Conservation (phyloP, 2,329 filamentous ascomycete genomes). For the Aspergillus ochraceoroseus region DNA sequence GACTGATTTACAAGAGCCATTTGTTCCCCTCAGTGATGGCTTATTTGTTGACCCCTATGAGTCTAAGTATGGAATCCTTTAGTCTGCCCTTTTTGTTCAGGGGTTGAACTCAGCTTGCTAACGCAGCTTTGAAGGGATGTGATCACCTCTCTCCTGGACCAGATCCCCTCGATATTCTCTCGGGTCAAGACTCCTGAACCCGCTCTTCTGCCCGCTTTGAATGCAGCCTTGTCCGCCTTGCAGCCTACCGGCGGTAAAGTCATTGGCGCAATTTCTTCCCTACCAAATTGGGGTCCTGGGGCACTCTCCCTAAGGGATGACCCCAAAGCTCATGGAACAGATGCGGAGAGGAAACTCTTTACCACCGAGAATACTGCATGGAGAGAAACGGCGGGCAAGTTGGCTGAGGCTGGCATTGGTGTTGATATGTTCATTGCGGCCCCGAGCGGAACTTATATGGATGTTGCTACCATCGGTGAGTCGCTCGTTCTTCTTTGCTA, state of each 20-base stretch:
- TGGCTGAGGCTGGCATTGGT: conserved; percentile 81
- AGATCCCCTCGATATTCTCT: conserved; percentile 80
- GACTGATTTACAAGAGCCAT: conserved; percentile 94
- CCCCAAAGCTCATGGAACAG: conserved; percentile 75
- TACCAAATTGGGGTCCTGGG: conserved; percentile 89
- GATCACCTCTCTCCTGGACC: conserved; percentile 79
- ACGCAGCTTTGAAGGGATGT: conserved; percentile 50
- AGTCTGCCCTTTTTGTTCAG: background rate
- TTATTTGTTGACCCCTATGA: conserved; percentile 93
- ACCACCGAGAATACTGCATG: conserved; percentile 84
- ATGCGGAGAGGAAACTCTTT: conserved; percentile 87
- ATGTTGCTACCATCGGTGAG: conserved; percentile 83
- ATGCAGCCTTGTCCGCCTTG: conserved; percentile 76
- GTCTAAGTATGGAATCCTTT: conserved; percentile 58
- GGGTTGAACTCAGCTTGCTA: conserved; percentile 18
- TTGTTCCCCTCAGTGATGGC: conserved; percentile 84
- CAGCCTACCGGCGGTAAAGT: conserved; percentile 88
- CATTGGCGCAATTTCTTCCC: conserved; percentile 75
- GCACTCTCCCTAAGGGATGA: conserved; percentile 82
- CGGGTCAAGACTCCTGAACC: conserved; percentile 86
- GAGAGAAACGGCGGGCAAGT: conserved; percentile 78
- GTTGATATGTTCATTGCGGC: conserved; percentile 93
- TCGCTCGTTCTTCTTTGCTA: conserved; percentile 16
- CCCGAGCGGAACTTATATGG: conserved; percentile 83
- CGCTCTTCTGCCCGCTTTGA: conserved; percentile 75